Evolutionary conservation across 2,329 filamentous ascomycete genomes (phyloP).

Genomic region (Tolypocladium ovalisporum): DNA sequence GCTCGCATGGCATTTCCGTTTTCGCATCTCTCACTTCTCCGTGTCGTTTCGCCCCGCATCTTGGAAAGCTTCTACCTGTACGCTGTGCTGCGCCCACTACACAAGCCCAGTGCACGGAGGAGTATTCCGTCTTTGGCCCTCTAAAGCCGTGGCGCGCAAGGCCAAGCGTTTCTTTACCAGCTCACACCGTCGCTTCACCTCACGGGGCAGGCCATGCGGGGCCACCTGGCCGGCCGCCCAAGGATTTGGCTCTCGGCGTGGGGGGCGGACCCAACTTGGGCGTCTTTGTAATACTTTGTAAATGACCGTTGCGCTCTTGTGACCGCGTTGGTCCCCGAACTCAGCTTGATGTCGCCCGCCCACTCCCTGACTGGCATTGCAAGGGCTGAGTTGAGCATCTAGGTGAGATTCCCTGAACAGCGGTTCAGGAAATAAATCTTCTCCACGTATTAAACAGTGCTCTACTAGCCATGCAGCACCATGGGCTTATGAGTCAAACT

Average conservation of each 20-base stretch:
- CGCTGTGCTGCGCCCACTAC: not conserved
- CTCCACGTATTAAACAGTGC: too few relatives aligned
- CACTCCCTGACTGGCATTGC: too few relatives aligned
- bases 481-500: too few relatives aligned
- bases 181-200: not conserved
- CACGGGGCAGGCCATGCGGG: not conserved
- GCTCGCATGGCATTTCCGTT: not conserved
- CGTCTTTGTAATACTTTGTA: not conserved
- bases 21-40: not conserved
- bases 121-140: not conserved
- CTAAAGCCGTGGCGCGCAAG: not conserved
- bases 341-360: too few relatives aligned
- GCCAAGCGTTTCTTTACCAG: not conserved
- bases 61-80: not conserved
- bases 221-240: not conserved
- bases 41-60: not conserved
- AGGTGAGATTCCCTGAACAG: too few relatives aligned
- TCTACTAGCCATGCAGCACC: too few relatives aligned
- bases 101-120: not conserved
- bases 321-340: too few relatives aligned
- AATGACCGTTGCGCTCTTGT: not conserved
- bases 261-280: not conserved
- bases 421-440: too few relatives aligned
- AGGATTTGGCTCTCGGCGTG: not conserved
- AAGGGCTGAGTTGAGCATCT: too few relatives aligned